Base-by-base conservation (phyloP, 2,329 filamentous ascomycete species). In the Fusarium buxicola region DNA sequence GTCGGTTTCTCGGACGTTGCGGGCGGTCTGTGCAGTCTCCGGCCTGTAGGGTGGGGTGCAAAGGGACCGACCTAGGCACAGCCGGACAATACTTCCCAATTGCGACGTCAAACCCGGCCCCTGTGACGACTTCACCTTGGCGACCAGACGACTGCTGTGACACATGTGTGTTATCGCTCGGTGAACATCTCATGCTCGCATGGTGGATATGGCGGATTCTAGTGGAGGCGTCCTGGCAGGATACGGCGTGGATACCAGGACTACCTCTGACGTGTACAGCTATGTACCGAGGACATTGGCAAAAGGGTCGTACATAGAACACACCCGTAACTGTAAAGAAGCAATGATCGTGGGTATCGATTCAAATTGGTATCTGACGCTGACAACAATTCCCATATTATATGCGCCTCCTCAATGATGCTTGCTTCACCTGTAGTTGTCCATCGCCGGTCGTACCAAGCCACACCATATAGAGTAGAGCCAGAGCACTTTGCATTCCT, bases 1-100 rank as follows among this genome's bases (percentile, higher is more conserved):
- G 44, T n/a, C n/a, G n/a, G n/a, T 27, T 45, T 31, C 21, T 25
- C 31, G 44, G 44, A 47, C 13, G 8, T 25, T 21, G 32, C 44
- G 31, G 31, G 11, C 30, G n/a, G 7, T 18, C 28, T 18, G 30
- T 27, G 16, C 28, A 31, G 41, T 21, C 28, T 46, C 31, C 31
- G 36, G 30, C 18, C 28, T 41, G 38, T 38, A 41, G 30, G 46
- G 45, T 55, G 43, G 44, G 44, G 56, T 60, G 55, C 18, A 30
- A 36, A 40, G 15, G 54, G 39, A 45, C 62, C 62, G 62, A 65
- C 21, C 21, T 21, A 4, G 62, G 62, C 62, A 58, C 55, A 44
- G 13, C 27, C 62, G 62, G 62, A 38, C 48, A 56, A 16, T 13
- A 55, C 46, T 65, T 66, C 62, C 62, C 40, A 45, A 51, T 48